Evolutionary conservation across 352 stramenopile genomes (phyloP).

Genomic region (Pythium volutum): DNA sequence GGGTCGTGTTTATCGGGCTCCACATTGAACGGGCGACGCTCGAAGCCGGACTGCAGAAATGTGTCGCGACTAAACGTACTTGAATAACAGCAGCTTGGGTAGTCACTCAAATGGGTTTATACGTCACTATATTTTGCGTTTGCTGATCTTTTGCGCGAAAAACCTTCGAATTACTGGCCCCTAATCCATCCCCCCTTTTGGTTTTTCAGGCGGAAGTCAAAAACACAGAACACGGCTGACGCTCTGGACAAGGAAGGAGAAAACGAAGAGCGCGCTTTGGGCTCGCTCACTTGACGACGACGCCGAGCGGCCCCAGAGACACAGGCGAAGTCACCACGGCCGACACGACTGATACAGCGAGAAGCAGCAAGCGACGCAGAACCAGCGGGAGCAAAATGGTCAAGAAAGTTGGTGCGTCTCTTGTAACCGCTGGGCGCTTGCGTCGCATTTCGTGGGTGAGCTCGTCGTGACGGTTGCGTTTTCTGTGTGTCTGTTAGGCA

Average conservation of each 20-base stretch:
- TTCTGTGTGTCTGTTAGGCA: conserved; percentile 51
- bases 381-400: conserved; percentile 33
- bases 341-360: neutral
- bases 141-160: conserved; percentile 1
- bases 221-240: conserved; percentile 11
- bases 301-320: conserved; percentile 1
- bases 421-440: neutral
- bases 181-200: conserved; percentile 8
- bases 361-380: conserved; percentile 19
- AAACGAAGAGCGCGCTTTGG: neutral
- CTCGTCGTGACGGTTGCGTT: conserved; percentile 1
- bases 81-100: neutral
- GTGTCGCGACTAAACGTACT: conserved; percentile 26
- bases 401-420: conserved; percentile 62
- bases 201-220: conserved; percentile 1
- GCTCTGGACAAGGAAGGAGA: neutral
- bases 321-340: neutral
- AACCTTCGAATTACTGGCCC: conserved; percentile 12
- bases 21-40: conserved; percentile 42
- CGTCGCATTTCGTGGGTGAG: neutral
- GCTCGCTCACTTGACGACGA: conserved; percentile 15
- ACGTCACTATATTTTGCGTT: conserved; percentile 28
- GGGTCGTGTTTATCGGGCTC: conserved; percentile 74
- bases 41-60: conserved; percentile 33
- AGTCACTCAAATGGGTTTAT: conserved; percentile 13